Evolutionary conservation across 192 early-diverging fungal genomes (phyloP).

Genomic region (Dimargaris verticillata): DNA sequence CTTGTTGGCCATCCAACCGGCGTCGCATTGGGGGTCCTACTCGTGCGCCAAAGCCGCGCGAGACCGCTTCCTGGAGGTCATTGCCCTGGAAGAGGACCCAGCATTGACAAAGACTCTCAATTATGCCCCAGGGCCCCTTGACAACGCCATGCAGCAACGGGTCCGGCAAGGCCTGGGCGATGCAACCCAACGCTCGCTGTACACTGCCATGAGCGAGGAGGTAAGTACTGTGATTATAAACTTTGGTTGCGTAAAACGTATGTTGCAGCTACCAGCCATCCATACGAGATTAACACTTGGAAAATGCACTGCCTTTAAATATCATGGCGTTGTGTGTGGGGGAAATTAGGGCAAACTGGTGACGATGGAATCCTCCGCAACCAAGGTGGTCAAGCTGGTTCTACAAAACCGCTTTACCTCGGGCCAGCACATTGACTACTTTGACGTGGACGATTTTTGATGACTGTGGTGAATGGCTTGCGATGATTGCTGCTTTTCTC

Average conservation of each 20-base stretch:
- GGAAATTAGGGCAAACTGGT: slow-evolving; percentile 39
- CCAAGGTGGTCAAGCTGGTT: slow-evolving; percentile 41
- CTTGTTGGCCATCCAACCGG: slow-evolving; percentile 51
- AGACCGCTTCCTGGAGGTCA: slow-evolving; percentile 49
- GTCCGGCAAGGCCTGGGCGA: slow-evolving; percentile 56
- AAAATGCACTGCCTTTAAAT: background rate
- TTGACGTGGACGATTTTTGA: too few relatives aligned
- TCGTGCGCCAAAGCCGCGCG: slow-evolving; percentile 66
- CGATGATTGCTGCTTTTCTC: too few relatives aligned
- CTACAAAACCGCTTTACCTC: slow-evolving; percentile 35
- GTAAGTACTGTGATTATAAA: slow-evolving; percentile 16
- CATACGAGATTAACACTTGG: background rate
- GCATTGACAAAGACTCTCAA: slow-evolving; percentile 44
- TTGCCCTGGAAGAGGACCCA: slow-evolving; percentile 47
- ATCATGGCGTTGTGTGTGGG: background rate
- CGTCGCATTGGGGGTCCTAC: slow-evolving; percentile 69
- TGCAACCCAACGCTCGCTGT: slow-evolving; percentile 39
- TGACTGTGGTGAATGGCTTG: too few relatives aligned
- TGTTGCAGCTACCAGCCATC: background rate
- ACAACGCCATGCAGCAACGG: slow-evolving; percentile 62
- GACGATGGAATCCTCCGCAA: slow-evolving; percentile 41
- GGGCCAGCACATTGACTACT: slow-evolving; percentile 56
- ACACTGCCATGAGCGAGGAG: slow-evolving; percentile 41
- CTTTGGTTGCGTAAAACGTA: background rate
- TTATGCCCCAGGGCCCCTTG: slow-evolving; percentile 81